Evolutionary conservation across 2,329 filamentous ascomycete genomes (phyloP), one percentile per base, ranked within the genome.

Genomic region (Penicillium rolfsii): DNA sequence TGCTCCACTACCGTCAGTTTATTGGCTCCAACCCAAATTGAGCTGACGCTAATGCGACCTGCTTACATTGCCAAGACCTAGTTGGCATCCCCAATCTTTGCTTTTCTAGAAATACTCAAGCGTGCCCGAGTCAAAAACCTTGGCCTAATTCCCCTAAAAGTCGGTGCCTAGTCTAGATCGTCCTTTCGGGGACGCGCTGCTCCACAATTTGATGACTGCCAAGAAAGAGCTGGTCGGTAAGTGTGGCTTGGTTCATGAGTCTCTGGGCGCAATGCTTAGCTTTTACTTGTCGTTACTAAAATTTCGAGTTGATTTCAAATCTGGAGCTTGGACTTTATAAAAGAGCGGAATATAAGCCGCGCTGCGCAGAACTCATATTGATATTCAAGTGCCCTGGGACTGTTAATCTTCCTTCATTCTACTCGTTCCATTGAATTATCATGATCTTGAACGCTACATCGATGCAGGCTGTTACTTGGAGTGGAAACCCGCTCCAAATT

Each of bases 391-490:
- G 11, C 12, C 4, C 8, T 19, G 16, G 48, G 40, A 8, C 9
- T 12, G 5, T 24, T 4, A 9, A 11, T 16, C 6, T 26, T 7
- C 24, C 5, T n/a, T 2, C 24, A 26, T 52, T 14, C 8, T 7
- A 2, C 5, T 40, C 14, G 9, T 22, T 2, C 5, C 28, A 7
- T 4, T 7, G n/a, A 40, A 12, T 40, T n/a, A 53, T 53, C 35
- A 53, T 53, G 50, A 11, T 26, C 9, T 35, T 53, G 0, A 53
- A 53, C 35, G 50, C 33, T 12, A 28, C 50, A 30, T 57, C 61
- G 35, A 73, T 74, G 71, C 67, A 70, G 33, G 70, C 66, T 36
- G 69, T 72, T 14, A 50, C 71, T 9, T 73, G 67, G 70, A 55
- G 67, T 57, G 72, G 71, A 8, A 65, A 62, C 12, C 69, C 70